Evolutionary conservation across 805 yeast species (phyloP).

Genomic region (Hanseniaspora clermontiae): DNA sequence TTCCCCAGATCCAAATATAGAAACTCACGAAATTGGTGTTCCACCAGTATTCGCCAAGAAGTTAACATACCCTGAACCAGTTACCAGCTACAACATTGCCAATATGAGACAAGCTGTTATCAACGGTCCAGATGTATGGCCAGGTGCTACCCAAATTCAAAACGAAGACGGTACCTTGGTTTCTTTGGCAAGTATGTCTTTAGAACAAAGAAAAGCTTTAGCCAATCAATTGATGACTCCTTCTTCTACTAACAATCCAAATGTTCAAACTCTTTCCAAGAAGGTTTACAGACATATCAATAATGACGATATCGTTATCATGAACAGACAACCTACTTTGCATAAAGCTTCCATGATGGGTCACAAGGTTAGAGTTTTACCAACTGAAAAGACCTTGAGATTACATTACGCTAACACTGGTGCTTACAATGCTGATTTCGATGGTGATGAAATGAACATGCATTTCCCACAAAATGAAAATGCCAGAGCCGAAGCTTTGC

Average conservation of each 20-base stretch:
- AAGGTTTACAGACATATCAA: conserved; percentile 90
- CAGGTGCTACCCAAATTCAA: conserved; percentile 94
- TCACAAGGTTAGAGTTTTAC: conserved; percentile 89
- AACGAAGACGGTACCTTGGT: conserved; percentile 84
- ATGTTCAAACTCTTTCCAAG: conserved; percentile 60
- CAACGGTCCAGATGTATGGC: conserved; percentile 97
- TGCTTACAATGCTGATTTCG: conserved; percentile 97
- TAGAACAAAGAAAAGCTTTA: conserved; percentile 86
- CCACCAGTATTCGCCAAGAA: conserved; percentile 97
- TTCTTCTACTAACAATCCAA: conserved; percentile 30
- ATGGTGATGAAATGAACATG: conserved; percentile 99
- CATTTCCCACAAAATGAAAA: conserved; percentile 97
- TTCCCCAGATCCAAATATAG: conserved; percentile 96
- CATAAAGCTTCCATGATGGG: conserved; percentile 99
- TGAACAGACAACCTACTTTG: conserved; percentile 98
- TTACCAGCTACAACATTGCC: conserved; percentile 78
- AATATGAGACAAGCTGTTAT: conserved; percentile 89
- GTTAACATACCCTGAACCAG: conserved; percentile 96
- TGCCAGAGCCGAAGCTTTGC: conserved; percentile 90
- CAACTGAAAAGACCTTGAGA: conserved; percentile 92
- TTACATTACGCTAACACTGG: conserved; percentile 98
- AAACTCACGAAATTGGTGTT: conserved; percentile 95
- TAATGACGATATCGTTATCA: conserved; percentile 86
- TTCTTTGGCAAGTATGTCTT: conserved; percentile 74
- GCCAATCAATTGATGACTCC: conserved; percentile 94